Conservation (phyloP, 2,329 filamentous ascomycete species). For the Nothophoma quercina region DNA sequence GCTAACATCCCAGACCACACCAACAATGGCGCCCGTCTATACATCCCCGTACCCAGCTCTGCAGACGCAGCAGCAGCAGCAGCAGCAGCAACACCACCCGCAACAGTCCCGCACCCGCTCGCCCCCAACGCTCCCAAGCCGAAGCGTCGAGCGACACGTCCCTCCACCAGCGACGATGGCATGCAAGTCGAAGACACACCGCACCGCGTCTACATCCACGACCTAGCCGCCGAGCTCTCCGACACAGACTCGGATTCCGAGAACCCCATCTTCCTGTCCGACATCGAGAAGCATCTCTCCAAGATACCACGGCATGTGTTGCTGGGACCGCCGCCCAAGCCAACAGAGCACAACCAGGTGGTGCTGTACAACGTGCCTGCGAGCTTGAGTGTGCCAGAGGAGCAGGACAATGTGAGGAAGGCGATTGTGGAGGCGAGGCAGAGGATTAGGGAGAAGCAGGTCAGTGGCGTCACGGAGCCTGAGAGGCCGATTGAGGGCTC, state of each 20-base stretch:
- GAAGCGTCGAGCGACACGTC: constrained; percentile 23
- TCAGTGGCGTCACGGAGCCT: constrained; percentile 43
- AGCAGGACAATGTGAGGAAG: constrained; percentile 77
- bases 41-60: constrained; percentile 63
- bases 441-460: constrained; percentile 69
- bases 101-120: constrained; percentile 19
- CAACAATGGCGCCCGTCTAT: constrained; percentile 70
- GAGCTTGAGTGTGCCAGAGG: constrained; percentile 76
- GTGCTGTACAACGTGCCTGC: constrained; percentile 84
- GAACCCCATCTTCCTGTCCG: constrained; percentile 79
- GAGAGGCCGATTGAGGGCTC: constrained; percentile 24
- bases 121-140: constrained; percentile 20
- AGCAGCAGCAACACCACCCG: constrained; percentile 16
- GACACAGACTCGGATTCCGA: constrained; percentile 69
- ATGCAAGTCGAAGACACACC: constrained; percentile 91
- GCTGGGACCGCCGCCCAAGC: constrained; percentile 54
- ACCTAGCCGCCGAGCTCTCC: constrained; percentile 86
- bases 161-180: constrained; percentile 57
- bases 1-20: not conserved
- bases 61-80: constrained; percentile 41
- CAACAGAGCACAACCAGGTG: constrained; percentile 65
- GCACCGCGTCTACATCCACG: constrained; percentile 88
- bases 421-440: constrained; percentile 82
- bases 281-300: constrained; percentile 82
- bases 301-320: constrained; percentile 74